A percentile compares a stretch with the other conserved stretches of the same genome.
phyloP scores from a whole-genome alignment of 495 filamentous ascomycete species.

The Penicillium parvum region DNA sequence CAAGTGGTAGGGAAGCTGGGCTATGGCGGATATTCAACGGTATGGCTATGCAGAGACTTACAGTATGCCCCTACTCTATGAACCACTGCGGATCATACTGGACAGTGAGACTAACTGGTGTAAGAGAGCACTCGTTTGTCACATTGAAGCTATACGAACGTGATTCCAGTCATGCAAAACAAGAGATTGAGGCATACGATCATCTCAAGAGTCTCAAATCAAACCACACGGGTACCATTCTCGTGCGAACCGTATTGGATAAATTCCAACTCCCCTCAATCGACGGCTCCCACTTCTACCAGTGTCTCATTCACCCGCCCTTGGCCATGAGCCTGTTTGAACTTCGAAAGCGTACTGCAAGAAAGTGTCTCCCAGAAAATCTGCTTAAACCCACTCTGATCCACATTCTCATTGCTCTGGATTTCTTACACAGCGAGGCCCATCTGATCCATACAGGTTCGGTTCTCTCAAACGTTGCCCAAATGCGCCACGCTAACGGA shows the following conservation, averaged over 20 bases:
- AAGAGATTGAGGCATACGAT: conserved; percentile 14
- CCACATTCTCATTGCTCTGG: conserved; percentile 31
- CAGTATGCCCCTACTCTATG: conserved; percentile 22
- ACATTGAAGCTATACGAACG: conserved; percentile 19
- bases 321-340: conserved; percentile 20
- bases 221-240: conserved; percentile 13
- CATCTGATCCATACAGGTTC: conserved; percentile 41
- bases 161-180: conserved; percentile 9
- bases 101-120: neutral
- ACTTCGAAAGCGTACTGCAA: conserved; percentile 4
- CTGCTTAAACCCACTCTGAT: conserved; percentile 19
- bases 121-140: conserved; percentile 16
- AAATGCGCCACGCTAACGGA: neutral
- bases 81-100: neutral
- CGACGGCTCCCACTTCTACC: conserved; percentile 12
- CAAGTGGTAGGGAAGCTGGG: conserved; percentile 52
- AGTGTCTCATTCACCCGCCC: conserved; percentile 30
- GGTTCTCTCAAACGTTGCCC: neutral
- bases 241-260: conserved; percentile 15
- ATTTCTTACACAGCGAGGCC: conserved; percentile 28
- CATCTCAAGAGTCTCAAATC: conserved; percentile 12
- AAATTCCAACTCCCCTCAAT: conserved; percentile 19
- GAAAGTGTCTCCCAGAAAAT: conserved; percentile 8
- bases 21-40: conserved; percentile 47
- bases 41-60: conserved; percentile 50